Percentiles rank a stretch among this genome's conserved stretches.
These are phyloP conservation scores for Nidula microcarpa DNA, from an alignment of 768 basidiomycete species.

Conservation along the genomic window DNA sequence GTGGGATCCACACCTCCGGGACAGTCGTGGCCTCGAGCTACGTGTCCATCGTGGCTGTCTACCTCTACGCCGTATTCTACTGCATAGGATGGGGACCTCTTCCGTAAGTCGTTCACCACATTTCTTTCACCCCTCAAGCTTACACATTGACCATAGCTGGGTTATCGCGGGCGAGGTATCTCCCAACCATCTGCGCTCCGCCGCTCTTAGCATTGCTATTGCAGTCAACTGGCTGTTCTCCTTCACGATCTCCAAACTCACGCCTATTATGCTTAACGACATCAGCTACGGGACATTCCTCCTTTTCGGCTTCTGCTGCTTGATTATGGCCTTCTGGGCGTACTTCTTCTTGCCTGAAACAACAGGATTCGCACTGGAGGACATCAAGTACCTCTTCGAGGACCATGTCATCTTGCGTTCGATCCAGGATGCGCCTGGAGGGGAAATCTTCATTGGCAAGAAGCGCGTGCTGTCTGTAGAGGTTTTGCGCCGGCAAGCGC, in stretches of 20 bases:
- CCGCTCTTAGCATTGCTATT: slow-evolving; percentile 30
- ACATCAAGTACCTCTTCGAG: slow-evolving; percentile 42
- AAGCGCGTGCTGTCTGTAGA: slow-evolving; percentile 18
- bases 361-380: slow-evolving; percentile 40
- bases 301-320: slow-evolving; percentile 36
- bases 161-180: slow-evolving; percentile 40
- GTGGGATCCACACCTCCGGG: slow-evolving; percentile 24
- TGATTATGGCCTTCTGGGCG: slow-evolving; percentile 38
- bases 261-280: slow-evolving; percentile 28
- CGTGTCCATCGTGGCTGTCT: slow-evolving; percentile 41
- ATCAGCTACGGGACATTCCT: slow-evolving; percentile 38
- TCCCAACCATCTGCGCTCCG: slow-evolving; percentile 39
- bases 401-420: slow-evolving; percentile 28
- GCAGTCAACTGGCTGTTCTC: slow-evolving; percentile 45
- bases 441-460: slow-evolving; percentile 26
- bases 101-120: slow-evolving; percentile 18
- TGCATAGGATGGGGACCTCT: slow-evolving; percentile 38
- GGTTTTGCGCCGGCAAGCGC: slow-evolving; percentile 9
- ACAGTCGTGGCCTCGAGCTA: slow-evolving; percentile 34
- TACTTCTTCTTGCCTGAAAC: slow-evolving; percentile 46
- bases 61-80: slow-evolving; percentile 45
- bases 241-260: slow-evolving; percentile 41
- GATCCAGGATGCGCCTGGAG: slow-evolving; percentile 38
- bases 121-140: background rate
- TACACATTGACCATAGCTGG: slow-evolving; percentile 20